Evolutionary conservation across 495 filamentous ascomycete genomes (phyloP).

Genomic region (Antarctomyces pellizariae): DNA sequence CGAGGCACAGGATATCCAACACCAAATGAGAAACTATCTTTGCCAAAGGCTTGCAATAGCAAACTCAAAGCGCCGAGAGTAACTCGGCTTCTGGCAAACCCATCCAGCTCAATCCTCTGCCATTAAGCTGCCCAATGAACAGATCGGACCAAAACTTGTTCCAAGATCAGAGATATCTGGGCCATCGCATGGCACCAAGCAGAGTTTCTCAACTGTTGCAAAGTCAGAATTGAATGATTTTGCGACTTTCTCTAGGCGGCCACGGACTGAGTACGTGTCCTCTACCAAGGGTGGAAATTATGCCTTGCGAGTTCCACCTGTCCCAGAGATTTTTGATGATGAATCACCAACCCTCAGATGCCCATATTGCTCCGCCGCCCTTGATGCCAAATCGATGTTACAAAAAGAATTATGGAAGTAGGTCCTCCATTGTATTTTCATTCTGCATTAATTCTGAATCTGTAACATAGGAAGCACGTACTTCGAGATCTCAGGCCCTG

Average conservation of each 20-base stretch:
- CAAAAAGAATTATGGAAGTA: too few species aligned
- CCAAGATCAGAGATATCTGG: too few species aligned
- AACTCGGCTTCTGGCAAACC: conserved; percentile 1
- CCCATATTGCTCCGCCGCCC: conserved; percentile 4
- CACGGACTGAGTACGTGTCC: conserved; percentile 2
- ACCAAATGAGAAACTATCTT: background rate
- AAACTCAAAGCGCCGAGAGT: background rate
- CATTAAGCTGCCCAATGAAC: too few species aligned
- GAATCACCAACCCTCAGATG: conserved; percentile 3
- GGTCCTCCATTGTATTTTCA: too few species aligned
- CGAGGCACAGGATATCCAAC: conserved; percentile 1
- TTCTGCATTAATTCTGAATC: conserved; percentile 2
- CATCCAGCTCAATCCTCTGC: too few species aligned
- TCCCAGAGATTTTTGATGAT: conserved; percentile 1
- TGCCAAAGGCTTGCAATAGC: background rate
- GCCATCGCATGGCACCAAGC: background rate
- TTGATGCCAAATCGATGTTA: too few species aligned
- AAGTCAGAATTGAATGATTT: background rate
- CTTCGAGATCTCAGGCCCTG: conserved; percentile 5
- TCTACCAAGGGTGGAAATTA: conserved; percentile 1
- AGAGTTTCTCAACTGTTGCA: background rate
- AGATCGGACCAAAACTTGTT: conserved; percentile 1
- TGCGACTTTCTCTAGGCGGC: conserved; percentile 1
- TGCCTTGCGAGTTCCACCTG: conserved; percentile 3
- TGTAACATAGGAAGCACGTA: conserved; percentile 2